A percentile compares a stretch with the other conserved stretches of the same genome.
Evolutionary conservation across 306 rosid species (phyloP).

Genomic region (Malus orientalis): DNA sequence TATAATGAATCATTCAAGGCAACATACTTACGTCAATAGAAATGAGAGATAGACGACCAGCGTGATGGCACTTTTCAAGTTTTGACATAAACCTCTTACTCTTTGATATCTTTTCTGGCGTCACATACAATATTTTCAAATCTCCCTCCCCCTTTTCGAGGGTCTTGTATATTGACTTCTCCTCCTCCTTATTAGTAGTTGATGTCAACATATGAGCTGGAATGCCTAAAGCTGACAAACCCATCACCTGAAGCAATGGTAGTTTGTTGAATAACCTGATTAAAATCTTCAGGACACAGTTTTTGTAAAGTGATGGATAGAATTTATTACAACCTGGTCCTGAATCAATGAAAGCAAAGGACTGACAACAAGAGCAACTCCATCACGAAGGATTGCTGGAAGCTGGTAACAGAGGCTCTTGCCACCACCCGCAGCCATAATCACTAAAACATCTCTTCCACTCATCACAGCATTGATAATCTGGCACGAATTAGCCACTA

Average conservation of each 20-base stretch:
- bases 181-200: conserved; percentile 66
- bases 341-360: conserved; percentile 88
- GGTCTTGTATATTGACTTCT: conserved; percentile 72
- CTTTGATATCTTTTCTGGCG: conserved; percentile 96
- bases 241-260: conserved; percentile 65
- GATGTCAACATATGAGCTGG: conserved; percentile 83
- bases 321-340: conserved; percentile 68
- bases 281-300: neutral
- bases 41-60: conserved; percentile 77
- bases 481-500: conserved; percentile 29
- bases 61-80: conserved; percentile 87
- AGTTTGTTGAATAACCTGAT: conserved; percentile 4
- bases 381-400: conserved; percentile 80
- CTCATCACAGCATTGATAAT: conserved; percentile 87
- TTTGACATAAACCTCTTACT: conserved; percentile 99
- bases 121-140: conserved; percentile 73
- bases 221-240: conserved; percentile 82
- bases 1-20: neutral
- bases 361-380: conserved; percentile 88
- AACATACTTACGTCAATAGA: conserved; percentile 72
- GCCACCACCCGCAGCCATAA: conserved; percentile 99
- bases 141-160: conserved; percentile 88
- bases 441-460: conserved; percentile 79
- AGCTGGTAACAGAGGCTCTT: conserved; percentile 97
- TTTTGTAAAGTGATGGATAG: neutral